Percentiles rank a stretch among this genome's conserved stretches.
Evolutionary conservation across 164 flowering plant species (phyloP).

Genomic region (Litsea cubeba): DNA sequence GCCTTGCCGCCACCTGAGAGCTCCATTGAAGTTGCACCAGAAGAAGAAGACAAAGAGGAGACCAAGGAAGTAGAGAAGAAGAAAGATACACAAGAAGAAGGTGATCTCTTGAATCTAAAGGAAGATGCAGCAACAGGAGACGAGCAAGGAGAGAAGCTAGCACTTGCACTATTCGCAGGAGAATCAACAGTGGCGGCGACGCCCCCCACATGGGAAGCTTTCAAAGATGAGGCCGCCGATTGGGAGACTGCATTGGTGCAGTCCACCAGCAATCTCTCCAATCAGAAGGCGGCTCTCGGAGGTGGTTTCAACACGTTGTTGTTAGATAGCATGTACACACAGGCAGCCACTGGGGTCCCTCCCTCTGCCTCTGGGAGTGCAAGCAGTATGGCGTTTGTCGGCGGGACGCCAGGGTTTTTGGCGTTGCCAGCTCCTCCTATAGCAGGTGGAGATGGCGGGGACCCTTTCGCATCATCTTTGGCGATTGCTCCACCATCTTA

Average conservation of each 20-base stretch:
- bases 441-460: slow-evolving; percentile 26
- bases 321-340: slow-evolving; percentile 62
- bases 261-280: slow-evolving; percentile 32
- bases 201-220: slow-evolving; percentile 55
- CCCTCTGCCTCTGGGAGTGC: slow-evolving; percentile 33
- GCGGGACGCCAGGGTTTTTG: neutral
- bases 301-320: slow-evolving; percentile 39
- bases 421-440: slow-evolving; percentile 28
- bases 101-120: slow-evolving; percentile 46
- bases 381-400: slow-evolving; percentile 54
- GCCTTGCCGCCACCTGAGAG: slow-evolving; percentile 67
- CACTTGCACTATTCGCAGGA: slow-evolving; percentile 65
- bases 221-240: slow-evolving; percentile 33
- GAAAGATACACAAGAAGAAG: slow-evolving; percentile 22
- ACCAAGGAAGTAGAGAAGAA: slow-evolving; percentile 3
- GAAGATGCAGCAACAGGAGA: slow-evolving; percentile 29
- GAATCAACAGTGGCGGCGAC: slow-evolving; percentile 15
- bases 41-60: slow-evolving; percentile 15
- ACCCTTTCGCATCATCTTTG: slow-evolving; percentile 77
- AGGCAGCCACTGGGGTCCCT: neutral
- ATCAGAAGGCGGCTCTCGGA: slow-evolving; percentile 27
- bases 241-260: slow-evolving; percentile 71
- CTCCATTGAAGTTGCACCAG: slow-evolving; percentile 9
- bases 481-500: slow-evolving; percentile 67
- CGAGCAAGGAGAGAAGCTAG: slow-evolving; percentile 53